Conservation (phyloP, 345 rosid genomes). For the Theobroma cacao region DNA sequence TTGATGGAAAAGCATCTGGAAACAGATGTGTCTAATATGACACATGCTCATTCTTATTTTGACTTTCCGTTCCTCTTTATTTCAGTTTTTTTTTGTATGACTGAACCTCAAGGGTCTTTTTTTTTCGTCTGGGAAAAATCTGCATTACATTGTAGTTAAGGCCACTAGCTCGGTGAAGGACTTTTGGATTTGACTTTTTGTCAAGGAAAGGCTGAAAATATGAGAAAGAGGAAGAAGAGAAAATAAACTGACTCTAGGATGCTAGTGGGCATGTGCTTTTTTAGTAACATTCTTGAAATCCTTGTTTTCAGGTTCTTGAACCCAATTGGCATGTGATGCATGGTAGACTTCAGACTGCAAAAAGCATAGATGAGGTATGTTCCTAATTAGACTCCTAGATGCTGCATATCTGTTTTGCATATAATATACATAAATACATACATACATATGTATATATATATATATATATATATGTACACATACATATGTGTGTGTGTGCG, state of each 20-base stretch:
- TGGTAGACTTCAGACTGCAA: constrained; percentile 65
- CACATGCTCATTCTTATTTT: neutral
- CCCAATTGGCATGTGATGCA: constrained; percentile 97
- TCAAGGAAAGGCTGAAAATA: neutral
- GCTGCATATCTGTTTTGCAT: neutral
- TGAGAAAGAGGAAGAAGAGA: neutral
- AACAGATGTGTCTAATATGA: neutral
- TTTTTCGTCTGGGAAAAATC: neutral
- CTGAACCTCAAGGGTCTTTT: neutral
- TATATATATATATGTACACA: too few species aligned
- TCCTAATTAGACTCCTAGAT: neutral
- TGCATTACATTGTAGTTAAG: neutral
- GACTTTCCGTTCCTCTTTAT: neutral
- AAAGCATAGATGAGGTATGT: constrained; percentile 85
- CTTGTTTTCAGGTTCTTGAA: constrained; percentile 76
- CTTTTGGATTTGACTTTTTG: neutral
- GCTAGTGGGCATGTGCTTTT: constrained; percentile 2
- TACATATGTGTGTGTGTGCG: too few species aligned
- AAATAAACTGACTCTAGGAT: neutral
- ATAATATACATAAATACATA: too few species aligned
- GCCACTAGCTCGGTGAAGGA: neutral
- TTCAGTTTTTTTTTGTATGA: neutral
- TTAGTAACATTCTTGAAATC: neutral
- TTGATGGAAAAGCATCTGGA: neutral
- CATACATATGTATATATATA: too few species aligned